Conservation (phyloP, 1,284 basidiomycete genomes). For the Mycena citricolor region DNA sequence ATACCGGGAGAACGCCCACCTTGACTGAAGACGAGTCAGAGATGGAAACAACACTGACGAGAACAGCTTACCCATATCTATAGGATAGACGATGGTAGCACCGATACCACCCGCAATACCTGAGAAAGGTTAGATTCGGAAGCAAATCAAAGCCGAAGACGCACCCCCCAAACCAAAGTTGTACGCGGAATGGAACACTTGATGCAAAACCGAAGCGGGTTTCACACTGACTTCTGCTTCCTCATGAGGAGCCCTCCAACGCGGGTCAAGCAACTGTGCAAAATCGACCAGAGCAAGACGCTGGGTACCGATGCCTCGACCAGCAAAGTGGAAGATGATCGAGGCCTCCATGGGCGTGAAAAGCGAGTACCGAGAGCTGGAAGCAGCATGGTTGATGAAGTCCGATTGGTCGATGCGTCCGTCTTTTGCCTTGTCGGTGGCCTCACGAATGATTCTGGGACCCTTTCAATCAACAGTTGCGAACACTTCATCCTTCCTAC, state of each 20-base stretch:
- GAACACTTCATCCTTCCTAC: conserved; percentile 36
- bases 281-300: conserved; percentile 86
- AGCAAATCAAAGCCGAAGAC: conserved; percentile 3
- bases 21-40: conserved; percentile 50
- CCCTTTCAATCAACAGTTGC: conserved; percentile 10
- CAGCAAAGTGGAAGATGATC: conserved; percentile 95
- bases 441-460: conserved; percentile 76
- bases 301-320: conserved; percentile 66
- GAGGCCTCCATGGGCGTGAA: conserved; percentile 96
- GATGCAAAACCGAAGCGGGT: conserved; percentile 45
- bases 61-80: conserved; percentile 77
- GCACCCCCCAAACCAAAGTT: conserved; percentile 69
- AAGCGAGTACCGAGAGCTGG: conserved; percentile 82
- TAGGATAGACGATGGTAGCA: conserved; percentile 91
- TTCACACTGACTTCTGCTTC: conserved; percentile 36
- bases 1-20: conserved; percentile 43
- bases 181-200: conserved; percentile 69
- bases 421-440: conserved; percentile 87
- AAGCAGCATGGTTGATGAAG: conserved; percentile 74
- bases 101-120: conserved; percentile 90
- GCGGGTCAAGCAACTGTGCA: conserved; percentile 83
- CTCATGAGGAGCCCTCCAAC: conserved; percentile 73
- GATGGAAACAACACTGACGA: conserved; percentile 6
- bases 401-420: conserved; percentile 86
- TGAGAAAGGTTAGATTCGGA: conserved; percentile 29